Evolutionary conservation across 768 basidiomycete species (phyloP), one percentile per base, ranked within the genome.

Genomic region (Tulasnella calospora): DNA sequence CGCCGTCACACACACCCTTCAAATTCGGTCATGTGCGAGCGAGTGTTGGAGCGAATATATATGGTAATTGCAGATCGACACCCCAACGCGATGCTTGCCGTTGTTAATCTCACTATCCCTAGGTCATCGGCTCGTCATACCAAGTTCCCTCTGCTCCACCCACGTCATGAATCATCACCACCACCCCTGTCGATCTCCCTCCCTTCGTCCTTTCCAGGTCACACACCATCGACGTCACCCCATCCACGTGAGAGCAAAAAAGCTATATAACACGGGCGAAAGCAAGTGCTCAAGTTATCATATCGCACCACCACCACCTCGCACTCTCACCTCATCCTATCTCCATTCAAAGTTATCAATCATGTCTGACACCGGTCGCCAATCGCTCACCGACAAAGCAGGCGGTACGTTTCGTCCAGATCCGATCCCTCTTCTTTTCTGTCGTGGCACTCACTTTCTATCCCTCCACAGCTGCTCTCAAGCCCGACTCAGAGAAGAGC

Each of bases 401-500:
- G 40, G 55, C 57, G 75, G 75, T 76, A 30, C 36, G 75, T 67
- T 7, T 8, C 23, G 35, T 30, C 71, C 1, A 21, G 12, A 57
- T 30, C 5, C 27, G 21, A 21, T 5, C 15, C 40, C 35, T 51
- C 51, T 33, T 15, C 13, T 35, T 12, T 44, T 9, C 35, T 40
- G 13, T 21, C 23, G 10, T 17, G 6, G 17, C 44, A 41, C 71
- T 72, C 23, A 36, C 9, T 13, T 15, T 9, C 35, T 15, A 33
- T 38, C 23, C 36, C 10, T 69, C 47, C 30, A 70, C 30, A 47
- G 55, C 67, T 79, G 78, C 67, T 27, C n/a, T 80, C 69, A 80
- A 81, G 81, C 81, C 81, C 57, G 81, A 82, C 70, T 80, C 81
- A 12, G 67, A 82, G 79, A 82, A 82, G 81, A 77, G 78, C 27